Percentiles rank a stretch among this genome's conserved stretches.
Evolutionary conservation across 176 grass and related monocot species (phyloP).

Genomic region (Miscanthus lutarioriparius): DNA sequence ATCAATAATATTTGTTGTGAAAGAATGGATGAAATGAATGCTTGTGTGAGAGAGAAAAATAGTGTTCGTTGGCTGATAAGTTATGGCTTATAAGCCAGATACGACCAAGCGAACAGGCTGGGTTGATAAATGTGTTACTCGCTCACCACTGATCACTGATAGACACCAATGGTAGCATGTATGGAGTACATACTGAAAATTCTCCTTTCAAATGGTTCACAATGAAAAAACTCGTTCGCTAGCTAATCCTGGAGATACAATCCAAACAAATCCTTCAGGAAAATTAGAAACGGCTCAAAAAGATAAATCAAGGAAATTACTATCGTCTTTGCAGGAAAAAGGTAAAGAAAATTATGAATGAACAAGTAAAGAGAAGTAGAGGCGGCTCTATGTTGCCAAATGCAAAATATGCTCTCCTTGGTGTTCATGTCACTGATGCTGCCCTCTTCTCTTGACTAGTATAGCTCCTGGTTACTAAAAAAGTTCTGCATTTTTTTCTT

Average conservation of each 20-base stretch:
- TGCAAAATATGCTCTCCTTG: no score
- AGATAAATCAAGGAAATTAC: neutral
- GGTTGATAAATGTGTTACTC: neutral
- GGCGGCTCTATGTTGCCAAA: neutral
- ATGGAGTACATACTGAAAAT: neutral
- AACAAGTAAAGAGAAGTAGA: neutral
- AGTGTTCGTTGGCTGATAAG: no score
- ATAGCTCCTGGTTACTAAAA: no score
- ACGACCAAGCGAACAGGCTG: no score
- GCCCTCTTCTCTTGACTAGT: no score
- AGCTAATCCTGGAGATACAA: neutral
- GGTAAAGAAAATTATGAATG: neutral
- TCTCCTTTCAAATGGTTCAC: neutral
- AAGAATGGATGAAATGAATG: neutral
- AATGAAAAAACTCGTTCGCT: neutral
- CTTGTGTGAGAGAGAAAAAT: no score
- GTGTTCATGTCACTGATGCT: no score
- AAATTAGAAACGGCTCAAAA: neutral
- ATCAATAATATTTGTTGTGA: neutral
- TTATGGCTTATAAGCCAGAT: no score
- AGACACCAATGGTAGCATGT: neutral
- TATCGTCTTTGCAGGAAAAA: no score
- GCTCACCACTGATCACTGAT: neutral
- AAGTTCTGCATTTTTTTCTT: no score
- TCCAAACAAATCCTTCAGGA: neutral